Conservation (phyloP, 257 asterid species). For the Lycium ferocissimum region DNA sequence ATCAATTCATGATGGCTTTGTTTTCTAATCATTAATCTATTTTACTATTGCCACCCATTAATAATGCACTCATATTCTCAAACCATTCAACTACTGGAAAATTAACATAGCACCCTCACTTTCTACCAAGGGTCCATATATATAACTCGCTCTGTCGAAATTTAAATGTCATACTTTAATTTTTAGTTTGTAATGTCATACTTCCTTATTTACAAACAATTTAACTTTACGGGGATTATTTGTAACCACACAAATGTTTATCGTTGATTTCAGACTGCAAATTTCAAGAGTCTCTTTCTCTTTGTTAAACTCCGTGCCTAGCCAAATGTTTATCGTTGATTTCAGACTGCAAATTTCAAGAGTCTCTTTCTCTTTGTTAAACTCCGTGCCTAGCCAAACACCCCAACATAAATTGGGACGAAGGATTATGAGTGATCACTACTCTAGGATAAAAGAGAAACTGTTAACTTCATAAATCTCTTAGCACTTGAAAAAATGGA, state of each 20-base stretch:
- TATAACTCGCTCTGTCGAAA: not conserved
- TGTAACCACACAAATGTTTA: not conserved
- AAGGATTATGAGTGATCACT: not conserved
- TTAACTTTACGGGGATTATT: not conserved
- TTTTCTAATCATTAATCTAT: not conserved
- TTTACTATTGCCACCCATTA: not conserved
- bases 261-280: not conserved
- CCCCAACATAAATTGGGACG: not conserved
- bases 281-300: not conserved
- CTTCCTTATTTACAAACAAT: not conserved
- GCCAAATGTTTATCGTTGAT: not conserved
- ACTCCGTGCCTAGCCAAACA: not conserved
- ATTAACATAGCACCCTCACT: not conserved
- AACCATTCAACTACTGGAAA: not conserved
- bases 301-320: not conserved
- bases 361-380: not conserved
- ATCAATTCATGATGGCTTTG: constrained; percentile 6
- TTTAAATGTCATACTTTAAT: not conserved
- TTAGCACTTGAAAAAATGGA: not conserved
- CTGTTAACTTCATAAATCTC: not conserved
- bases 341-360: not conserved
- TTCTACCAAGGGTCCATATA: not conserved
- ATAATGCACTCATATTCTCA: not conserved
- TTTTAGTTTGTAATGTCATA: not conserved
- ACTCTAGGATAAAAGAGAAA: not conserved